phyloP scores from a whole-genome alignment of 1,139 yeast species.

The Debaryomyces robertsiae region DNA sequence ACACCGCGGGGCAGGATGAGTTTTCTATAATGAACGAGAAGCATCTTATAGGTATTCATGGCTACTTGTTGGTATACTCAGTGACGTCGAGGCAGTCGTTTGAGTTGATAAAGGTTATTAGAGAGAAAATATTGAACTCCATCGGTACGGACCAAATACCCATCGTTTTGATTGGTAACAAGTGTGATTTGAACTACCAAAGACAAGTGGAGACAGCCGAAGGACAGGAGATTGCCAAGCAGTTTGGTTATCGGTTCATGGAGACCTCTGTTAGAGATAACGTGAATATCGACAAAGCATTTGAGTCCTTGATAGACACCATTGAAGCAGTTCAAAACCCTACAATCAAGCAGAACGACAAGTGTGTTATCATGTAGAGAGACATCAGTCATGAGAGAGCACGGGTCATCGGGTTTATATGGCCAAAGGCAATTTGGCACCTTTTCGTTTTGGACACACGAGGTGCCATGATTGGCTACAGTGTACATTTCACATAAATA shows the following conservation, averaged over 20 bases:
- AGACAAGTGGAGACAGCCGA: conserved; percentile 68
- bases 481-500: too few species aligned
- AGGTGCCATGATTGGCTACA: too few species aligned
- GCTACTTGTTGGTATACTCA: conserved; percentile 80
- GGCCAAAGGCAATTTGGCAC: too few species aligned
- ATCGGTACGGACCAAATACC: conserved; percentile 77
- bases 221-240: conserved; percentile 64
- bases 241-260: conserved; percentile 65
- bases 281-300: conserved; percentile 64
- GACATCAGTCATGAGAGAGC: background rate
- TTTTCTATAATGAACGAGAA: conserved; percentile 82
- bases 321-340: conserved; percentile 67
- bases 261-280: conserved; percentile 86
- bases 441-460: too few species aligned
- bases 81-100: conserved; percentile 80
- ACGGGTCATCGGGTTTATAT: too few species aligned
- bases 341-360: conserved; percentile 35
- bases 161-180: conserved; percentile 82
- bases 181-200: conserved; percentile 67
- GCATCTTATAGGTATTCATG: conserved; percentile 82
- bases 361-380: conserved; percentile 37
- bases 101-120: conserved; percentile 72
- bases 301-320: conserved; percentile 67
- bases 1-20: conserved; percentile 96
- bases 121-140: conserved; percentile 81